Conservation (phyloP, 78 protist species). For the Anaeramoeba ignava region DNA sequence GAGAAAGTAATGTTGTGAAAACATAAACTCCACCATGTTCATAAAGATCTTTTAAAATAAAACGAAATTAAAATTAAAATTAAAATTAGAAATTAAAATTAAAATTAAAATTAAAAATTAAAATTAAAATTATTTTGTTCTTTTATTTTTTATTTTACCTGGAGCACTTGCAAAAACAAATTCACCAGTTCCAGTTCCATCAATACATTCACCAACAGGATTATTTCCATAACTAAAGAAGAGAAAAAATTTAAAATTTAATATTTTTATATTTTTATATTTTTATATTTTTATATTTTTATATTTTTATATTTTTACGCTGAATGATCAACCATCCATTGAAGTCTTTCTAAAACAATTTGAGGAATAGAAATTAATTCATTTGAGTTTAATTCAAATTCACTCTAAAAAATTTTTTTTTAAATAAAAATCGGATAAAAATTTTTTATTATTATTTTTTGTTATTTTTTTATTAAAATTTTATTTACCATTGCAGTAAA, state of each 20-base stretch:
- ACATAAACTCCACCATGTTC: constrained; percentile 24
- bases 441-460: too few species aligned
- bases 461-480: too few species aligned
- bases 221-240: not conserved
- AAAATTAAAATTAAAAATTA: not conserved
- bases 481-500: too few species aligned
- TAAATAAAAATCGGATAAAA: too few species aligned
- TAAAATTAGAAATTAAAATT: too few species aligned
- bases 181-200: not conserved
- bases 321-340: not conserved
- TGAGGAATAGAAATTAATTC: not conserved
- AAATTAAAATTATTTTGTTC: not conserved
- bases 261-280: too few species aligned
- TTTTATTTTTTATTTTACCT: not conserved
- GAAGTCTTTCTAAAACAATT: not conserved
- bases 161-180: constrained; percentile 17
- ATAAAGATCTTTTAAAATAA: constrained; percentile 13
- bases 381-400: too few species aligned
- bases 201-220: constrained; percentile 25
- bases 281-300: too few species aligned
- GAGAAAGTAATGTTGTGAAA: constrained; percentile 4
- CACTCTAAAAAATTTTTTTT: too few species aligned
- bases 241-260: too few species aligned
- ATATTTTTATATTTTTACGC: too few species aligned
- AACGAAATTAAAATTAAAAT: not conserved